Evolutionary conservation across 371 early-diverging fungal genomes (phyloP), one percentile per base, ranked within the genome.

Genomic region (Mucor velutinosus): DNA sequence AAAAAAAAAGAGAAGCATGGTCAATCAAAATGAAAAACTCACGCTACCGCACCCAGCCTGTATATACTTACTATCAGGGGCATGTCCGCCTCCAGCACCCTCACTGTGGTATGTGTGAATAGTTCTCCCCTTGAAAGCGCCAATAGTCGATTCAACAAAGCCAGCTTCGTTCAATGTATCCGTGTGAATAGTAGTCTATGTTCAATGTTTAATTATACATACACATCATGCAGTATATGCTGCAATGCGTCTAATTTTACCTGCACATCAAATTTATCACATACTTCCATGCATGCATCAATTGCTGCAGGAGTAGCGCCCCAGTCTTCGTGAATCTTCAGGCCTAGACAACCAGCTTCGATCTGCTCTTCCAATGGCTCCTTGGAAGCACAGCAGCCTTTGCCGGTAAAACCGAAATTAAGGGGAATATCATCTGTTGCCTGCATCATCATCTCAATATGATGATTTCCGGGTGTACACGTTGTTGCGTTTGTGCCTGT

Each of bases 41-140:
- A 6, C 47, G 14, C 10, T 10, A 53, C 23, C 37, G 3, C 23
- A 37, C 10, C 23, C 12, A 37, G 12, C 45, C 45, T 21, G n/a
- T n/a, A n/a, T n/a, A 33, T 19, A 73, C 80, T 77, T 80, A 83
- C 83, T 93, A 70, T 94, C 94, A 3, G 94, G 94, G 21, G 93
- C 94, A 64, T 97, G 95, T 25, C 97, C 97, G 63, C 97, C 97
- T 25, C 97, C 98, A 6, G 98, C 98, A 57, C 98, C 97, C 75
- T 97, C 98, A 10, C 93, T 90, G 73, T 97, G 96, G 73, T 96
- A 97, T 0, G 95, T 93, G 72, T 96, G 98, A 64, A 97, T 95
- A 7, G 96, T 94, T 62, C 97, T 89, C 37, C 89, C 89, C 37
- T 92, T 93, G 71, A 97, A 93, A 0, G 97, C 96, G 1, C 77